Evolutionary conservation across 352 stramenopile species (phyloP), one percentile per base, ranked within the genome.

Genomic region (Nothophytophthora sp.): DNA sequence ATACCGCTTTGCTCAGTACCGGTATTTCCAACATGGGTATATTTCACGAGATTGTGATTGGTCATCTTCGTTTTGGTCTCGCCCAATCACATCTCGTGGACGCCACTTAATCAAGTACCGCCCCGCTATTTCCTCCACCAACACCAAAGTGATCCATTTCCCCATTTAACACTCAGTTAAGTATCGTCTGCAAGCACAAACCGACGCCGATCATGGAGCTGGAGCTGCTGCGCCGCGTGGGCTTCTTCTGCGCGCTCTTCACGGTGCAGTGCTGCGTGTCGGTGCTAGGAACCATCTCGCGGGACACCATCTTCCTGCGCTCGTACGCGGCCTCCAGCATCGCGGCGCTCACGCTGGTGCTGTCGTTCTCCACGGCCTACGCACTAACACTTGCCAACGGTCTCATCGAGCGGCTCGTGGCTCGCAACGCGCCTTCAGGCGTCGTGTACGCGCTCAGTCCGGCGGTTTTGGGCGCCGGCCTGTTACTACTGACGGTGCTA

Each of bases 231-330:
- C 60, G 39, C 20, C 84, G 84, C 54, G 84, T 95, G 45, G 70
- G 60, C 27, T 92, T 92, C 81, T 92, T 91, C 73, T 85, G 77
- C 58, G 73, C 71, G 40, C 67, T 95, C 9, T 95, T 90, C 67
- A 78, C 84, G 46, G 40, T 90, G 5, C 81, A 95, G 49, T 92
- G 81, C 72, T 92, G 84, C 52, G 73, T 84, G 2, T 67, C 67
- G 1, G 81, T 90, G 32, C 61, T 95, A 9, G 81, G 81, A 37
- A 82, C 73, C 52, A 88, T 95, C 50, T 90, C 84, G 19, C 70
- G 84, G 10, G 84, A 95, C 54, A 83, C 81, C 32, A 83, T 95
- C 55, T 95, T 95, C 61, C 64, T 95, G 45, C 73, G 81, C 27
- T 74, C 63, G 12, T 95, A 86, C 54, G 54, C 63, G 32, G 83